phyloP scores from a whole-genome alignment of 768 basidiomycete species.

The Agrocybe praecox region DNA sequence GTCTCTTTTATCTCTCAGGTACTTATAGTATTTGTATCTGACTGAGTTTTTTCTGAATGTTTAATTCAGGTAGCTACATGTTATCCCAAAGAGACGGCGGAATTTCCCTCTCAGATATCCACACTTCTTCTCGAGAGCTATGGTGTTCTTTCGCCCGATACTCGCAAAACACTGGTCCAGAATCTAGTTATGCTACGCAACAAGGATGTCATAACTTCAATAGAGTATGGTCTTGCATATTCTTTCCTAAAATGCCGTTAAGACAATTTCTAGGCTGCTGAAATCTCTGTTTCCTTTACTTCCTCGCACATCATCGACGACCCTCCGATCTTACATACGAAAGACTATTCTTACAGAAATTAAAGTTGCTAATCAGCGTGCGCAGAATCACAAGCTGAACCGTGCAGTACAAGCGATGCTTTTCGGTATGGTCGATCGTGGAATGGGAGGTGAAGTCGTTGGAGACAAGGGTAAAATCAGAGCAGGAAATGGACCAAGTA shows the following conservation, averaged over 20 bases:
- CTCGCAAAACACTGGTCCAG: constrained; percentile 82
- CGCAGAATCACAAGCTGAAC: constrained; percentile 95
- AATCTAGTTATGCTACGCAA: constrained; percentile 93
- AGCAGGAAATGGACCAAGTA: constrained; percentile 36
- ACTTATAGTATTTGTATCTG: neutral
- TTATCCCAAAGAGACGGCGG: constrained; percentile 89
- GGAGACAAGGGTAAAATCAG: constrained; percentile 85
- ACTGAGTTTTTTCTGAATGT: neutral
- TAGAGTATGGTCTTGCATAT: constrained; percentile 66
- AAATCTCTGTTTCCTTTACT: constrained; percentile 93
- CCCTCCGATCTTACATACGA: constrained; percentile 84
- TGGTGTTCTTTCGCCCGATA: constrained; percentile 74
- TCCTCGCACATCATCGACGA: constrained; percentile 87
- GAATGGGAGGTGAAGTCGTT: constrained; percentile 78
- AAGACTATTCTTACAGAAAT: constrained; percentile 95
- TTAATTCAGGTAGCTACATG: constrained; percentile 76
- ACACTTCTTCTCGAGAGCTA: constrained; percentile 79
- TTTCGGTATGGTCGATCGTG: constrained; percentile 94
- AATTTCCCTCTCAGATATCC: constrained; percentile 82
- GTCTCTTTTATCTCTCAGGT: constrained; percentile 92
- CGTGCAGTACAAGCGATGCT: constrained; percentile 94
- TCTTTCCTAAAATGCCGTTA: neutral
- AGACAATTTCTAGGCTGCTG: constrained; percentile 61
- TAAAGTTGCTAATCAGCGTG: constrained; percentile 82
- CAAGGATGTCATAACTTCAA: constrained; percentile 88